Conservation (phyloP, 768 basidiomycete genomes). For the Collybia sp. region DNA sequence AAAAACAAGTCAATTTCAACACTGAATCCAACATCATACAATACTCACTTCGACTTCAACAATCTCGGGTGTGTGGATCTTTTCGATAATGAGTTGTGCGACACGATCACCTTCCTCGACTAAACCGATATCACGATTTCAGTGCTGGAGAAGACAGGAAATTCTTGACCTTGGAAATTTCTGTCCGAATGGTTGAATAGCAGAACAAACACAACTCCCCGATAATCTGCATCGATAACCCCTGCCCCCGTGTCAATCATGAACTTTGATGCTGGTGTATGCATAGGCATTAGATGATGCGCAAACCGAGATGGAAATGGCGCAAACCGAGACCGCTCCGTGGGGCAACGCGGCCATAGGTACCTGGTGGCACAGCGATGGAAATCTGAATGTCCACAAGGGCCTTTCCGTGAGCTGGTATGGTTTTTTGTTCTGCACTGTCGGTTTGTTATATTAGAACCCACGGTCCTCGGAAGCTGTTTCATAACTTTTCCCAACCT, state of each 20-base stretch:
- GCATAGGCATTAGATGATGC: background rate
- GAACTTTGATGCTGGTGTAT: conserved; percentile 79
- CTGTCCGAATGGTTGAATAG: conserved; percentile 89
- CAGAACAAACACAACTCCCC: conserved; percentile 86
- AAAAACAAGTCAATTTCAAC: conserved; percentile 5
- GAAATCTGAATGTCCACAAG: conserved; percentile 89
- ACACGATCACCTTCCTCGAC: conserved; percentile 94
- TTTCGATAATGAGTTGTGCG: conserved; percentile 92
- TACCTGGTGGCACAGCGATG: conserved; percentile 88
- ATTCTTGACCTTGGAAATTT: conserved; percentile 72
- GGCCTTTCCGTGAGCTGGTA: conserved; percentile 90
- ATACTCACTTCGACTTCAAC: conserved; percentile 76
- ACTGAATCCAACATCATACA: background rate
- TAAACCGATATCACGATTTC: conserved; percentile 20
- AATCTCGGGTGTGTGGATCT: conserved; percentile 81
- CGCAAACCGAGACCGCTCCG: conserved; percentile 87
- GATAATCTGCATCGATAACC: conserved; percentile 95
- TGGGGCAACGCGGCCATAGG: conserved; percentile 96
- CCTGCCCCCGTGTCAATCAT: conserved; percentile 99
- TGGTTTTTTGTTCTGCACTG: conserved; percentile 79
- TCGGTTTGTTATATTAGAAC: conserved; percentile 2
- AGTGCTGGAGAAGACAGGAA: background rate
- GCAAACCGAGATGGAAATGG: background rate
- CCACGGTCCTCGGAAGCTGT: background rate
- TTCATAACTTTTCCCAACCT: conserved; percentile 43